Evolutionary conservation across 2,329 filamentous ascomycete species (phyloP), one percentile per base, ranked within the genome.

Genomic region (Aspergillus oerlinghausenensis): DNA sequence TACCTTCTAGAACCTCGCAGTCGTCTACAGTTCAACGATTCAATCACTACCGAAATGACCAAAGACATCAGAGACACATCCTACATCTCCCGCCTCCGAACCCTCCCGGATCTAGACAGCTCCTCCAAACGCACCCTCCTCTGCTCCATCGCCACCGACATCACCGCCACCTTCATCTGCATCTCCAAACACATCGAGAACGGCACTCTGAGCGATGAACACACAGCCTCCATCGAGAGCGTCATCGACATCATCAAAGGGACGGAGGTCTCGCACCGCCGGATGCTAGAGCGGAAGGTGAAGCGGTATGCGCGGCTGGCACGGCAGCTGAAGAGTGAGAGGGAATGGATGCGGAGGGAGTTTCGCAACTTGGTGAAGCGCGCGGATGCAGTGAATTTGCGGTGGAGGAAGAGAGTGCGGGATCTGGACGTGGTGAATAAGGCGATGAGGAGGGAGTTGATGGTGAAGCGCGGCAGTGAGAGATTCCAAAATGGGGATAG

Each of bases 71-170:
- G 25, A 3, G 25, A 14, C 3, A 38, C 2, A 17, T 38, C 32
- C 19, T 55, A 50, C 19, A 62, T n/a, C 60, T 57, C 40, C 8
- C 60, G 62, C 14, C 56, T 67, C 23, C 65, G 64, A 23, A 53
- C 55, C 51, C 62, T 74, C 17, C 60, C 59, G 10, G 55, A 62
- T 8, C 38, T 71, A 2, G 59, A 64, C 28, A 48, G 25, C 8
- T 59, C 66, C 51, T 55, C 62, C 9, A 73, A 72, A 56, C 55
- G 57, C 5, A 43, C 57, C 7, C 58, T 69, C 10, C 59, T 73
- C 38, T 19, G 51, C 10, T 62, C 67, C 10, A 61, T 74, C 50
- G 66, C 70, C 19, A 55, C 64, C 35, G 70, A 75, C 49, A 70
- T 75, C 45, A 55, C 61, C 19, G 61, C 63, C 0, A 64, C 63